phyloP scores from a whole-genome alignment of 1,139 yeast genomes.

The Yamadazyma epiphylla region DNA sequence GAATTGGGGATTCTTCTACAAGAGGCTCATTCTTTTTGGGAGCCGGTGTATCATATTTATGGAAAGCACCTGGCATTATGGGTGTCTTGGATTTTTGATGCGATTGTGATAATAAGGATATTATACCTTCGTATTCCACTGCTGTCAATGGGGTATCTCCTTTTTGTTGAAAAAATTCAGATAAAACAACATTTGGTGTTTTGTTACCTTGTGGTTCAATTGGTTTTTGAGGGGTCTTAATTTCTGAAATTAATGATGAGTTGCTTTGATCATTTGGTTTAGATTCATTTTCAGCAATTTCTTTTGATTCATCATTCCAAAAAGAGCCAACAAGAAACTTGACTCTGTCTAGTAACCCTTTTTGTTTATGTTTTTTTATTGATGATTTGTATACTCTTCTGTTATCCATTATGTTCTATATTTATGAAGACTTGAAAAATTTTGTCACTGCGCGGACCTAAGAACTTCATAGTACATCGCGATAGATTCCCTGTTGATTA shows the following conservation, averaged over 20 bases:
- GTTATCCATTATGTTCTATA: conserved; percentile 49
- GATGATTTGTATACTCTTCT: conserved; percentile 30
- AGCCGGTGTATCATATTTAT: conserved; percentile 8
- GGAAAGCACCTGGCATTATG: conserved; percentile 14
- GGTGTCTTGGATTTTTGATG: conserved; percentile 9
- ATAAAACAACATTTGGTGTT: conserved; percentile 54
- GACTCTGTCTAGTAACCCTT: conserved; percentile 29
- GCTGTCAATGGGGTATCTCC: conserved; percentile 75
- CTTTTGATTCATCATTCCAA: no score
- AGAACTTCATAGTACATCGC: conserved; percentile 8
- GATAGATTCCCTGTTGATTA: no score
- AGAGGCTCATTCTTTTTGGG: background rate
- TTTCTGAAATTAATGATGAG: background rate
- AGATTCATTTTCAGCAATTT: conserved; percentile 5
- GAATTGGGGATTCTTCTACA: conserved; percentile 8
- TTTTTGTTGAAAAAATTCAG: conserved; percentile 68
- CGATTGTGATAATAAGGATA: conserved; percentile 46
- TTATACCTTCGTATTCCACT: conserved; percentile 80
- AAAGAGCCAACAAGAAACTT: conserved; percentile 20
- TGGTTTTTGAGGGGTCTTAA: conserved; percentile 1
- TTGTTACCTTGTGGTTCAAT: conserved; percentile 2
- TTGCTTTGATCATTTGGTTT: no score
- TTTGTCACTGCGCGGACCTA: background rate
- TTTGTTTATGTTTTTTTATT: conserved; percentile 9
- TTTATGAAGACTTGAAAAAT: background rate